phyloP scores from a whole-genome alignment of 495 filamentous ascomycete genomes.

The Penicillium bovifimosum region DNA sequence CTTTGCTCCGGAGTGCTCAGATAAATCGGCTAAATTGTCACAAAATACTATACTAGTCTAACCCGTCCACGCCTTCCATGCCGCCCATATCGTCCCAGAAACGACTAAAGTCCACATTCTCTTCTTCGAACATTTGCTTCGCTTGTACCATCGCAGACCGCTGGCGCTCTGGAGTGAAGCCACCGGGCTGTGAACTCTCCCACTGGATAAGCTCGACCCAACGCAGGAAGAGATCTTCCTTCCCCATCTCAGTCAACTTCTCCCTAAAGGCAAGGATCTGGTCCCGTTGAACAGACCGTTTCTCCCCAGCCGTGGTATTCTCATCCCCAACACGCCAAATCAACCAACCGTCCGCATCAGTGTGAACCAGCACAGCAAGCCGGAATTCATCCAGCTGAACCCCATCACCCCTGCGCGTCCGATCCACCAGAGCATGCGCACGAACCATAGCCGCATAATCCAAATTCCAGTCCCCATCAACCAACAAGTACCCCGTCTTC shows the following conservation, averaged over 20 bases:
- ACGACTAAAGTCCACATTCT: conserved; percentile 69
- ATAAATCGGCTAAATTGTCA: neutral
- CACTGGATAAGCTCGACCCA: conserved; percentile 84
- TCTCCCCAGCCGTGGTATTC: conserved; percentile 47
- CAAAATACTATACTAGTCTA: neutral
- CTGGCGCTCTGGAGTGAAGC: conserved; percentile 66
- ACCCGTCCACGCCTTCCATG: conserved; percentile 47
- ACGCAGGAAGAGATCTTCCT: conserved; percentile 77
- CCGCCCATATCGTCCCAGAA: conserved; percentile 70
- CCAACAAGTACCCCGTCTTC: conserved; percentile 75
- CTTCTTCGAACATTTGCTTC: conserved; percentile 60
- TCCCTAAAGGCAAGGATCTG: conserved; percentile 70
- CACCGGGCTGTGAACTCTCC: conserved; percentile 67
- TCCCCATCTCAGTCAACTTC: conserved; percentile 61
- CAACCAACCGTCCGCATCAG: conserved; percentile 62
- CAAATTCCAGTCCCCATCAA: conserved; percentile 74
- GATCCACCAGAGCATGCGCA: conserved; percentile 56
- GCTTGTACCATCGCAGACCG: conserved; percentile 57
- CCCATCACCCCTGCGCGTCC: conserved; percentile 41
- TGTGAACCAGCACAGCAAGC: conserved; percentile 59
- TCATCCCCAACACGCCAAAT: conserved; percentile 51
- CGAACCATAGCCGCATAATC: conserved; percentile 71
- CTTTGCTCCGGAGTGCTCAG: neutral
- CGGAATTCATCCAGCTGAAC: conserved; percentile 50
- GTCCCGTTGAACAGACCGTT: conserved; percentile 39